Evolutionary conservation across 805 yeast genomes (phyloP).

Genomic region (Grigorovia humatica): DNA sequence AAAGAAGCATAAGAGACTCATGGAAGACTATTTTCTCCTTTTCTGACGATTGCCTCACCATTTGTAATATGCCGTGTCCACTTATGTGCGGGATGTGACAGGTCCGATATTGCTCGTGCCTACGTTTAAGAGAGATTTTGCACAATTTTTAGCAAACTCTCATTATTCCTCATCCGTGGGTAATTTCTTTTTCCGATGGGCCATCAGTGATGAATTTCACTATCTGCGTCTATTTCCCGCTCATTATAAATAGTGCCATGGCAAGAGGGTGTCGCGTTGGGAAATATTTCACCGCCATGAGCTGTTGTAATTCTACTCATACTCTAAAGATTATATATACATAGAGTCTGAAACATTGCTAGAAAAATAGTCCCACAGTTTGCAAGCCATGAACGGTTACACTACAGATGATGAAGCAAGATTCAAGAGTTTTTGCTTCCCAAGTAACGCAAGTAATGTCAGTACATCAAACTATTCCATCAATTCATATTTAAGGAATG

Average conservation of each 20-base stretch:
- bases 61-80: background rate
- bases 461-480: constrained; percentile 1
- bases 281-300: no score
- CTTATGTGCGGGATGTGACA: background rate
- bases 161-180: background rate
- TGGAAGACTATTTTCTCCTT: background rate
- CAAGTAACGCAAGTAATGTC: background rate
- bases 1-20: no score
- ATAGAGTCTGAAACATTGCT: background rate
- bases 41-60: background rate
- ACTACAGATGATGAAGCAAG: background rate
- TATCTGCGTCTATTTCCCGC: no score
- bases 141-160: no score
- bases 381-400: background rate
- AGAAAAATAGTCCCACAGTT: no score
- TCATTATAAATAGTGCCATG: no score
- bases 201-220: no score
- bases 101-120: background rate
- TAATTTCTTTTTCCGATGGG: background rate
- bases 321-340: no score
- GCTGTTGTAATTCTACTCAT: no score
- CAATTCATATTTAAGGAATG: constrained; percentile 2
- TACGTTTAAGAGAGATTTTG: background rate
- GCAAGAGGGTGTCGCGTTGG: no score
- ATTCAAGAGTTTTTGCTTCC: constrained; percentile 3